Evolutionary conservation across 2,329 filamentous ascomycete genomes (phyloP).

Genomic region (Aureobasidium namibiae): DNA sequence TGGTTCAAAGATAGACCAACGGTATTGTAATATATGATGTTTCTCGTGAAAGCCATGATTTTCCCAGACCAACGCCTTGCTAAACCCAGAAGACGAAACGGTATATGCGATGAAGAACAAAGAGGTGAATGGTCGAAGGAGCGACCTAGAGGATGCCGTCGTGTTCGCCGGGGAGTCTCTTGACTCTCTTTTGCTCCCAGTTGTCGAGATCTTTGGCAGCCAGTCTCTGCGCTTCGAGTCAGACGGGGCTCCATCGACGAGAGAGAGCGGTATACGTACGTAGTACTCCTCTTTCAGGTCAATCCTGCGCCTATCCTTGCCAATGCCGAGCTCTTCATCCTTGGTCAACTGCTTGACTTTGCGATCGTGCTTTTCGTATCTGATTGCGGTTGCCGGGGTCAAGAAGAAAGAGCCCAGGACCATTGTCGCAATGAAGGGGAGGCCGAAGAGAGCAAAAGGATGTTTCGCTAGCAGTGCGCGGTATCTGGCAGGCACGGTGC

Average conservation of each 20-base stretch:
- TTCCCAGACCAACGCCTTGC: conserved; percentile 8
- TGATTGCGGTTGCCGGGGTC: conserved; percentile 84
- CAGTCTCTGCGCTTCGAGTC: conserved; percentile 48
- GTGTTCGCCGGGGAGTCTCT: conserved; percentile 79
- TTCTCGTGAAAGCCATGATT: neutral
- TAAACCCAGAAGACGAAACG: neutral
- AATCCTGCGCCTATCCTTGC: conserved; percentile 60
- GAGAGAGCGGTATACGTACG: conserved; percentile 44
- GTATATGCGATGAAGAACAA: neutral
- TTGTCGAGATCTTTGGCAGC: conserved; percentile 86
- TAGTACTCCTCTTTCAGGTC: conserved; percentile 84
- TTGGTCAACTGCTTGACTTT: conserved; percentile 77
- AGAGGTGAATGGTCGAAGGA: neutral
- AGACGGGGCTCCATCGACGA: neutral
- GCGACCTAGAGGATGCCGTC: conserved; percentile 63
- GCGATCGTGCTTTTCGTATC: conserved; percentile 88
- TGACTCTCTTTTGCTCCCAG: conserved; percentile 94
- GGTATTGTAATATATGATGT: neutral
- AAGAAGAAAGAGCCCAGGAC: conserved; percentile 88
- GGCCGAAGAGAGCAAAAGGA: conserved; percentile 86
- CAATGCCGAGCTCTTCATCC: conserved; percentile 78
- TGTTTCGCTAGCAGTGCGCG: conserved; percentile 65
- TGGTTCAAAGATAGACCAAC: neutral
- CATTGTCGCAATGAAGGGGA: conserved; percentile 86
- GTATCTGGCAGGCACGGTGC: conserved; percentile 67